Evolutionary conservation across 805 yeast genomes (phyloP).

Genomic region (Blastobotrys attinorum): DNA sequence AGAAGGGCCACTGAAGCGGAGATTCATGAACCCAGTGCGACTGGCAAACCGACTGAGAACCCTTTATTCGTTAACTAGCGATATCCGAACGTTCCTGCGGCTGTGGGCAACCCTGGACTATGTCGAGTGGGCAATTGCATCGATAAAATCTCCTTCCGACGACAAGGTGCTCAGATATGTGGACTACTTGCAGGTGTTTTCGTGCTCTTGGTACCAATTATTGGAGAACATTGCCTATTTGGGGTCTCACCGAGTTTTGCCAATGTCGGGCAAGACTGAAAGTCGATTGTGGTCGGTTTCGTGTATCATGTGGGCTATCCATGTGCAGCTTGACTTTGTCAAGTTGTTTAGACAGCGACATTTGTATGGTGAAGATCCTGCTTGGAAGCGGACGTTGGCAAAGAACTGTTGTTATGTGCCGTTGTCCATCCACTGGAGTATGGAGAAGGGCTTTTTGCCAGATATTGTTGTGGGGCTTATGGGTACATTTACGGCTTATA

Average conservation of each 20-base stretch:
- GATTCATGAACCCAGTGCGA: slow-evolving; percentile 1
- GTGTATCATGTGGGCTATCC: slow-evolving; percentile 33
- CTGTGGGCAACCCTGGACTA: slow-evolving; percentile 31
- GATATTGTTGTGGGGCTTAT: slow-evolving; percentile 31
- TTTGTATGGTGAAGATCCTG: not conserved
- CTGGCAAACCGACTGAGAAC: slow-evolving; percentile 9
- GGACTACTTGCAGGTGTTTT: slow-evolving; percentile 30
- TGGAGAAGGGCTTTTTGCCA: slow-evolving; percentile 27
- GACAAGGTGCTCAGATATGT: slow-evolving; percentile 21
- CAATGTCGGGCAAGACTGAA: slow-evolving; percentile 21
- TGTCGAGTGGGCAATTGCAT: slow-evolving; percentile 30
- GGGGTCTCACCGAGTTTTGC: slow-evolving; percentile 30
- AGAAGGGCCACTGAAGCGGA: slow-evolving; percentile 12
- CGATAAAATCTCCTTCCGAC: slow-evolving; percentile 23
- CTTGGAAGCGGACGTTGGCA: slow-evolving; percentile 18
- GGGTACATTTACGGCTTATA: slow-evolving; percentile 30
- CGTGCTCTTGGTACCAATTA: slow-evolving; percentile 32
- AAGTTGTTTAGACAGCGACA: slow-evolving; percentile 15
- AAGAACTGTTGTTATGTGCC: slow-evolving; percentile 36
- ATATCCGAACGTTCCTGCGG: slow-evolving; percentile 31
- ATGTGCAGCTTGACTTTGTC: slow-evolving; percentile 30
- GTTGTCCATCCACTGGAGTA: slow-evolving; percentile 36
- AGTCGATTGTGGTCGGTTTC: slow-evolving; percentile 30
- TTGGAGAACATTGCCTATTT: slow-evolving; percentile 35
- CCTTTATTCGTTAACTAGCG: slow-evolving; percentile 25